Conservation (phyloP, 208 protist genomes). For the Willaertia magna region DNA sequence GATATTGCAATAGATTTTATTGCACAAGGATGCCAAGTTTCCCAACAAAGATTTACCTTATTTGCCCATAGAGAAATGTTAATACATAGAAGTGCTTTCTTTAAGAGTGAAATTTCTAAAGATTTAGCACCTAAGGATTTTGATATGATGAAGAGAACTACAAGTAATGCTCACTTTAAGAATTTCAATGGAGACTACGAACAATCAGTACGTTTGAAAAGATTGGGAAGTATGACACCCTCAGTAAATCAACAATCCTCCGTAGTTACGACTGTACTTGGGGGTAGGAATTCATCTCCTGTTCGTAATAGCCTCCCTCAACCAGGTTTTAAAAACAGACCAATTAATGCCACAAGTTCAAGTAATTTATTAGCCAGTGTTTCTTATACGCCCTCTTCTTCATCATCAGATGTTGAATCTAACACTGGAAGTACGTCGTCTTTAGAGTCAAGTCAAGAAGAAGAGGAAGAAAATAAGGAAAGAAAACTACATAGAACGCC, state of each 20-base stretch:
- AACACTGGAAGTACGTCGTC: background rate
- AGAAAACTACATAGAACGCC: background rate
- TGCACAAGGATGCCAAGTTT: background rate
- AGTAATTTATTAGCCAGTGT: background rate
- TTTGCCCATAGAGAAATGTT: background rate
- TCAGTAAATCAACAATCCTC: too few relatives aligned
- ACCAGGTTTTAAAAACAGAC: background rate
- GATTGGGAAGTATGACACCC: background rate
- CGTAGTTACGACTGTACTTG: background rate
- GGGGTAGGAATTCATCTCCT: background rate
- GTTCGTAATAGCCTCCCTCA: too few relatives aligned
- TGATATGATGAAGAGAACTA: background rate
- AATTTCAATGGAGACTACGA: background rate
- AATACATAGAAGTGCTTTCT: background rate
- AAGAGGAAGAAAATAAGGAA: background rate
- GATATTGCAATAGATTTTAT: background rate
- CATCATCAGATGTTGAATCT: background rate
- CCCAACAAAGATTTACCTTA: background rate
- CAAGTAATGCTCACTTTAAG: background rate
- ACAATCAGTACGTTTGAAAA: background rate
- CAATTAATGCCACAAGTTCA: background rate
- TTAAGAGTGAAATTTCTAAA: background rate
- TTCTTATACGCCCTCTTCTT: background rate
- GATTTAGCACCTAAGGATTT: background rate
- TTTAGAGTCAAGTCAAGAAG: background rate